phyloP scores from a whole-genome alignment of 352 stramenopile genomes.

The Saprolegnia parasitica region DNA sequence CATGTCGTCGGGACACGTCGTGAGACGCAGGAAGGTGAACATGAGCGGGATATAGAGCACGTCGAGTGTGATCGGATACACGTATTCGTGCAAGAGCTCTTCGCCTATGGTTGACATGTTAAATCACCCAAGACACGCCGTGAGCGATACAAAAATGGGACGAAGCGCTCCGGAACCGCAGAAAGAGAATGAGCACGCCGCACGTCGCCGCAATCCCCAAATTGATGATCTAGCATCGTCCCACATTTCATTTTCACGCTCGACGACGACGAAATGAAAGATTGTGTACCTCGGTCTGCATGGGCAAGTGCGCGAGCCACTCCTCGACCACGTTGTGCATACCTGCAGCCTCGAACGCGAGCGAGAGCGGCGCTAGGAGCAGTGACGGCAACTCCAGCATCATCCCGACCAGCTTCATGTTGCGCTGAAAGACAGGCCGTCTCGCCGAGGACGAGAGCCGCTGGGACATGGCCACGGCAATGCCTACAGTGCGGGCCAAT shows the following conservation, averaged over 20 bases:
- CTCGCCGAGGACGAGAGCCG: conserved; percentile 7
- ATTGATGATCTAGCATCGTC: neutral
- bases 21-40: conserved; percentile 7
- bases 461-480: conserved; percentile 24
- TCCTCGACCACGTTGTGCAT: neutral
- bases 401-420: conserved; percentile 23
- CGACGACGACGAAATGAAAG: neutral
- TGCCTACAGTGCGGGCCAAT: no score
- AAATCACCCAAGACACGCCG: neutral
- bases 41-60: conserved; percentile 24
- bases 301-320: neutral
- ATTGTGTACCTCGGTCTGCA: neutral
- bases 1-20: conserved; percentile 18
- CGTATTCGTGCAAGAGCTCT: neutral
- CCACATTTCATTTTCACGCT: neutral
- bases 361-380: conserved; percentile 15
- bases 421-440: neutral
- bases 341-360: conserved; percentile 18
- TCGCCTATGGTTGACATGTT: neutral
- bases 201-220: neutral
- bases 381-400: conserved; percentile 19
- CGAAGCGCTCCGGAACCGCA: neutral
- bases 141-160: neutral
- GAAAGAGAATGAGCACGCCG: neutral
- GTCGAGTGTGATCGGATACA: conserved; percentile 25